phyloP scores from a whole-genome alignment of 2,329 filamentous ascomycete genomes.

The Aureobasidium sp. region DNA sequence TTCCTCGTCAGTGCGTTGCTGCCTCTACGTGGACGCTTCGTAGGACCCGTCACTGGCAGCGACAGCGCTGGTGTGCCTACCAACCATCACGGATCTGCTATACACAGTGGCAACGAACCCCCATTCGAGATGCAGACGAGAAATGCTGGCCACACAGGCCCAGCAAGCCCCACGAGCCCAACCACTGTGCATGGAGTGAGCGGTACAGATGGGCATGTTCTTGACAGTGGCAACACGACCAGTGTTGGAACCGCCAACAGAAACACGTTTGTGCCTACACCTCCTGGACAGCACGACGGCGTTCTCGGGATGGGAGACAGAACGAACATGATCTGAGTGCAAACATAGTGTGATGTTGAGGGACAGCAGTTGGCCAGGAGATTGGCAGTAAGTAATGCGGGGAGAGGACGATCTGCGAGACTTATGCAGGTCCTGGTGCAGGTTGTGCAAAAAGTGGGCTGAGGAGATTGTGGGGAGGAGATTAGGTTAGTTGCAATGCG shows the following conservation, averaged over 20 bases:
- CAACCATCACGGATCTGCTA: background rate
- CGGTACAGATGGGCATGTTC: background rate
- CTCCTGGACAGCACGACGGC: background rate
- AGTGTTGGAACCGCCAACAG: background rate
- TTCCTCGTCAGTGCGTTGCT: constrained; percentile 5
- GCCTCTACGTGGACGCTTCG: background rate
- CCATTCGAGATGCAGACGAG: background rate
- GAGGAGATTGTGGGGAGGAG: background rate
- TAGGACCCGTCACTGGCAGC: background rate
- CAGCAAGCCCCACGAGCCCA: background rate
- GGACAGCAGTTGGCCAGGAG: background rate
- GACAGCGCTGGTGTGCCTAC: background rate
- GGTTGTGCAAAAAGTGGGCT: constrained; percentile 1
- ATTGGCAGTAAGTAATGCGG: background rate
- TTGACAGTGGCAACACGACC: background rate
- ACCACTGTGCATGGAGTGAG: background rate
- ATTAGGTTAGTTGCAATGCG: background rate
- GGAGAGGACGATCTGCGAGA: background rate
- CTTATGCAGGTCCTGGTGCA: background rate
- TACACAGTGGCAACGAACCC: background rate
- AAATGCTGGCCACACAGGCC: background rate
- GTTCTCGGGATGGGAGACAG: background rate
- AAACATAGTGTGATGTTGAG: background rate
- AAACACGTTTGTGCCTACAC: background rate
- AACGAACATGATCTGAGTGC: background rate